Conservation (phyloP, 306 rosid species). For the Myrica gale region DNA sequence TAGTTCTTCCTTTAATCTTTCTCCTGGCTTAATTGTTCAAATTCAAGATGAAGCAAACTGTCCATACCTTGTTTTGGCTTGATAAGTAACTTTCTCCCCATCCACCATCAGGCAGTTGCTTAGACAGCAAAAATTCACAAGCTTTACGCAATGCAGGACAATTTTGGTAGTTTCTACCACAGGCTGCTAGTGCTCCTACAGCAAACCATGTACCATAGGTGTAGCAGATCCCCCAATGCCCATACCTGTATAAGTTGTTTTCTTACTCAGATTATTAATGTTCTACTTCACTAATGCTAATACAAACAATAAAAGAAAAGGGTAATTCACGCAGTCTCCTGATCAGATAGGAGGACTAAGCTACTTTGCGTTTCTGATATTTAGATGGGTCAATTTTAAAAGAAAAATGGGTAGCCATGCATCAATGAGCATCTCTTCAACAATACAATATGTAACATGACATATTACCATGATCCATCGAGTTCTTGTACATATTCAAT, state of each 20-base stretch:
- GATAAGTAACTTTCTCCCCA: constrained; percentile 86
- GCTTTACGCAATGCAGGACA: constrained; percentile 50
- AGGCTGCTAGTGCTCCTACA: constrained; percentile 46
- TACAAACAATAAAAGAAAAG: too few species aligned
- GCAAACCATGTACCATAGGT: constrained; percentile 76
- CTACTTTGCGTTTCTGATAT: too few species aligned
- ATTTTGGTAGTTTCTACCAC: constrained; percentile 41
- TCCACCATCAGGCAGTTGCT: constrained; percentile 64
- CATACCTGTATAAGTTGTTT: constrained; percentile 45
- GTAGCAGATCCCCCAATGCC: constrained; percentile 80
- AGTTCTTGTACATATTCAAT: constrained; percentile 48
- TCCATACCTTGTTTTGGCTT: constrained; percentile 52
- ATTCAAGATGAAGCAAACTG: not conserved
- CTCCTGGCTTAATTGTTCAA: not conserved
- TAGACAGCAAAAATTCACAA: constrained; percentile 57
- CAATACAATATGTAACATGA: too few species aligned
- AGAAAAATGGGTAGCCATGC: too few species aligned
- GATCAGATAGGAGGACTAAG: too few species aligned
- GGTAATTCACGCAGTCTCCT: too few species aligned
- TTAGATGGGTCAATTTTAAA: too few species aligned
- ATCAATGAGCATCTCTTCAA: too few species aligned
- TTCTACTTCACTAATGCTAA: too few species aligned
- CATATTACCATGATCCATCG: constrained; percentile 73
- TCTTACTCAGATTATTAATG: not conserved
- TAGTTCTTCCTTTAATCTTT: not conserved